Percentiles rank a stretch among this genome's conserved stretches.
phyloP scores from a whole-genome alignment of 768 basidiomycete species.

The Amanita polypyramis region DNA sequence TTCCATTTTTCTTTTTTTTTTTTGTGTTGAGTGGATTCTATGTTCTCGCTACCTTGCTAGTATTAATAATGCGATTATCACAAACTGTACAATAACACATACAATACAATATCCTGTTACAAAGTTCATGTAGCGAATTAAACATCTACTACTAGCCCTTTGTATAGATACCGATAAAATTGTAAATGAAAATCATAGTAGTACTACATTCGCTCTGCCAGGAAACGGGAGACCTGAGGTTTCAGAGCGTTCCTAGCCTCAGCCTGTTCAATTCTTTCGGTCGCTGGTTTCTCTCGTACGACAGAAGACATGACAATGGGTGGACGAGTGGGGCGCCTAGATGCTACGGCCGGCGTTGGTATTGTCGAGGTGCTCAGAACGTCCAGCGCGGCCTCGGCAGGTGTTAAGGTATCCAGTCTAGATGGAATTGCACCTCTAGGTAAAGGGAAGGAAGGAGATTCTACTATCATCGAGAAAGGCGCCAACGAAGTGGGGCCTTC shows the following conservation, averaged over 20 bases:
- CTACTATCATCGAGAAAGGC: constrained; percentile 10
- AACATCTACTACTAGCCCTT: not conserved
- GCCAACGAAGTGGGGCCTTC: not conserved
- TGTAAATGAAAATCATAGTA: constrained; percentile 1
- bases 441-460: constrained; percentile 24
- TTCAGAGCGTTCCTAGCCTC: not conserved
- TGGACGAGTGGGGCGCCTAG: constrained; percentile 18
- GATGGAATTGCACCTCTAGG: constrained; percentile 4
- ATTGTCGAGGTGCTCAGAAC: not conserved
- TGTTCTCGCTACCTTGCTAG: not conserved
- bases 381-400: constrained; percentile 2
- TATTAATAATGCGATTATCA: constrained; percentile 4
- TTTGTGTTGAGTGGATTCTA: constrained; percentile 1
- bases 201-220: constrained; percentile 14
- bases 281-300: constrained; percentile 14
- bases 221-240: constrained; percentile 18
- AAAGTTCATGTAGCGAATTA: constrained; percentile 1
- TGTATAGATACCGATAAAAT: not conserved
- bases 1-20: not conserved
- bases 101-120: constrained; percentile 5
- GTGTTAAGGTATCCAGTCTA: no score
- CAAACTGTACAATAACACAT: constrained; percentile 7
- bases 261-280: not conserved
- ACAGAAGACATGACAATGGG: constrained; percentile 19
- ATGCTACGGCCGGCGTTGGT: not conserved